Evolutionary conservation across 2,329 filamentous ascomycete genomes (phyloP), one percentile per base, ranked within the genome.

Genomic region (Aspergillus sp.): DNA sequence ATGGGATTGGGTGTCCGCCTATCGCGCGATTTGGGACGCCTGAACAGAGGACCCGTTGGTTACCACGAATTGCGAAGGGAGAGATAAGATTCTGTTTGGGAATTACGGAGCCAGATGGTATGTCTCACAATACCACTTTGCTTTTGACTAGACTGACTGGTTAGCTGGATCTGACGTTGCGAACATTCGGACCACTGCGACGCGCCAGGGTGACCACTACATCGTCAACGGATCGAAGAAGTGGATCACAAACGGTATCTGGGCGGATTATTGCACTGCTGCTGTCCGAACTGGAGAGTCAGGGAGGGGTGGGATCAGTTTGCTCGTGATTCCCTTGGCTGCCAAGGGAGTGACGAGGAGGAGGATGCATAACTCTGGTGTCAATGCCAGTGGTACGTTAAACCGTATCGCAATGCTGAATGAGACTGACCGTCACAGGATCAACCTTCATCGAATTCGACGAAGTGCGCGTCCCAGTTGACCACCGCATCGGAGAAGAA

Each of bases 381-480:
- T 88, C n/a, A 83, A 86, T 64, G 85, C 85, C 5, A 86, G 86
- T 41, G 85, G 85, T 68, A 77, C 0, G 55, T 6, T 24, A 19
- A 5, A 6, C 2, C 3, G 14, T 33, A 8, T 4, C 17, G 21
- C 5, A 14, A 11, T 37, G 8, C 21, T 5, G 11, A 19, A 1
- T 23, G 39, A 14, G 9, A 14, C 4, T 21, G 8, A 44, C 21
- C 9, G 11, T 1, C n/a, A 3, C 27, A 65, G 81, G 77, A 1
- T 79, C 82, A 4, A 83, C 81, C 0, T 85, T 85, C 70, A 88
- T 91, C 63, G 87, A 90, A 68, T 79, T 92, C 2, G 88, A 90
- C 62, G 86, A 91, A 53, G 89, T 91, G 2, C 81, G 83, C 58
- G 88, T 92, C 0, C 88, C 88, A 0, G 80, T 83, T 0, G 82